phyloP scores from a whole-genome alignment of 805 yeast genomes.

The Lipomyces kockii region DNA sequence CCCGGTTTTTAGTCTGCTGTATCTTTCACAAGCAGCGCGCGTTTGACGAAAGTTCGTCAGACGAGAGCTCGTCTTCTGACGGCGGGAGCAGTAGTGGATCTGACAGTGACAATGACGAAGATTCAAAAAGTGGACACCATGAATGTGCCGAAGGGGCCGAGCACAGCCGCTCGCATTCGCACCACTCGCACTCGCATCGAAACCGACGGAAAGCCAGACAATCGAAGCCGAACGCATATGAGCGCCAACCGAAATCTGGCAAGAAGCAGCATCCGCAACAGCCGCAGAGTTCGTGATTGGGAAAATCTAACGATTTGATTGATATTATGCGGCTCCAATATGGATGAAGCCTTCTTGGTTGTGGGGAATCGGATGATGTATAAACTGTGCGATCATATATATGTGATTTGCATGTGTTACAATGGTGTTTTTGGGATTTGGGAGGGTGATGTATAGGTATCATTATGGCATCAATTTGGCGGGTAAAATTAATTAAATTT shows the following conservation, averaged over 20 bases:
- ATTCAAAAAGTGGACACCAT: conserved; percentile 19
- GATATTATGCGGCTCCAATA: neutral
- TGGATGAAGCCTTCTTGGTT: neutral
- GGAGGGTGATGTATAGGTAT: neutral
- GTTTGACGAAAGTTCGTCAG: conserved; percentile 47
- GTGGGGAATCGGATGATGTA: no score
- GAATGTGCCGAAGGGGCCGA: conserved; percentile 6
- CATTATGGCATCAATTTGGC: neutral
- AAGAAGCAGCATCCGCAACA: conserved; percentile 5
- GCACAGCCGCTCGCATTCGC: conserved; percentile 18
- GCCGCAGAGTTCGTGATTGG: neutral
- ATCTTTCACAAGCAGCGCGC: conserved; percentile 51
- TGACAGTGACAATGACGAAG: conserved; percentile 46
- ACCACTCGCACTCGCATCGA: conserved; percentile 11
- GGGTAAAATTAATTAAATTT: neutral
- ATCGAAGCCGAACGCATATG: conserved; percentile 81
- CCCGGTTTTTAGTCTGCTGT: conserved; percentile 59
- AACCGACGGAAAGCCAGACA: conserved; percentile 45
- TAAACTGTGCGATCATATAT: neutral
- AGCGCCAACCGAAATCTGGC: conserved; percentile 65
- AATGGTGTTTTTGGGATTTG: neutral
- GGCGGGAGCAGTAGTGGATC: conserved; percentile 49
- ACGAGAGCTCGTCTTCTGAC: conserved; percentile 44
- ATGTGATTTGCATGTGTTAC: neutral
- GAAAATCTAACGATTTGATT: neutral